Evolutionary conservation across 331 rosid species (phyloP), one percentile per base, ranked within the genome.

Genomic region (Spiraea crenata): DNA sequence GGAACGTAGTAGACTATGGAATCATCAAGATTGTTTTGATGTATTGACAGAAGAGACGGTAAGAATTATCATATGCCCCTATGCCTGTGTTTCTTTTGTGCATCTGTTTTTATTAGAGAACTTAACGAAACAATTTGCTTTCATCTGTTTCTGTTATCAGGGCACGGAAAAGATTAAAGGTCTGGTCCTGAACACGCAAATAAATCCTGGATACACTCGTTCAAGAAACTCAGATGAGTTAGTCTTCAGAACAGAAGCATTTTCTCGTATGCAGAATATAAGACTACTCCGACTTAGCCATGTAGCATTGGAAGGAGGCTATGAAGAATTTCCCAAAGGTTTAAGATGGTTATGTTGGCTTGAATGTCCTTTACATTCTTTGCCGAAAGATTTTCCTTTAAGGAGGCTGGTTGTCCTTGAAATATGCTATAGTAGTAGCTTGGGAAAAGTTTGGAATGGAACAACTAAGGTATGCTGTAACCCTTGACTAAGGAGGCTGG

Each of bases 371-470:
- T 37, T 59, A 2, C 12, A 9, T 0, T 73, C 15, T 34, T 19
- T 73, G 41, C 71, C 77, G 37, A 4, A 2, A 7, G 45, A n/a
- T 14, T 31, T 73, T 55, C 44, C 38, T 3, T 69, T 42, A 7
- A 58, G 48, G 42, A 74, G 15, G 9, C 58, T 74, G 25, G 77
- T 65, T 55, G 65, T 8, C 7, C 69, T 74, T 42, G 72, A 74
- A 17, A 54, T 74, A 57, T n/a, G 44, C 10, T 10, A 55, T 14
- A 25, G 31, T 25, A 65, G 66, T 31, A 44, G 31, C 39, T 35
- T 74, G 45, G 7, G 31, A 25, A 25, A 25, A 25, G 20, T 59
- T 55, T 74, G 77, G 77, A 74, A n/a, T 57, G 35, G 44, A 4
- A 40, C 5, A n/a, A 56, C 1, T 25, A 25, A 65, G 52, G 77